Conservation (phyloP, 2,329 filamentous ascomycete species). For the Endothia cerciana region DNA sequence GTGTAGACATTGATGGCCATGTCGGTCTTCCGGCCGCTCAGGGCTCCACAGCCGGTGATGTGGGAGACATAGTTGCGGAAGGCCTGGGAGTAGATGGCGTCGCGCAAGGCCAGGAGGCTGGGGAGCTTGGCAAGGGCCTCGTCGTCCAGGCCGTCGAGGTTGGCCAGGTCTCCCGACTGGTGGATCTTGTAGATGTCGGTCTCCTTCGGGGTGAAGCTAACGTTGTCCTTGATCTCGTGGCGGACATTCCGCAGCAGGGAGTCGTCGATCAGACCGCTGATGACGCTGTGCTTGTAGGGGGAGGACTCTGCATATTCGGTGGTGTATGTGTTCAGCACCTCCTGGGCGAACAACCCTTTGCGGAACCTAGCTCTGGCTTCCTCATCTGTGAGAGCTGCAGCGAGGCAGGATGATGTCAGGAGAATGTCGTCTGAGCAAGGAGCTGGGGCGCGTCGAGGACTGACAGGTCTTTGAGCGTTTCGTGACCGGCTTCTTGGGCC, state of each 20-base stretch:
- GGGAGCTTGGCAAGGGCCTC: conserved; percentile 83
- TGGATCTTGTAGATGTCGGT: conserved; percentile 99
- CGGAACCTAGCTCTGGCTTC: conserved; percentile 65
- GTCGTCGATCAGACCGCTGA: conserved; percentile 79
- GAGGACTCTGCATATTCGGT: conserved; percentile 64
- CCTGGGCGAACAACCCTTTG: conserved; percentile 65
- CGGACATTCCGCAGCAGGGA: conserved; percentile 83
- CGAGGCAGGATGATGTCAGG: conserved; percentile 7
- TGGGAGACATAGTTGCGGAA: conserved; percentile 89
- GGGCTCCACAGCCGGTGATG: conserved; percentile 82
- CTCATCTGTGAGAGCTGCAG: conserved; percentile 49
- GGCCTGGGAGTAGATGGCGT: conserved; percentile 86
- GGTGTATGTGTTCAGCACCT: conserved; percentile 62
- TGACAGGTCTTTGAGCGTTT: conserved; percentile 59
- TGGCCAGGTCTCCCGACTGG: conserved; percentile 96
- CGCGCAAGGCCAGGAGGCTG: conserved; percentile 86
- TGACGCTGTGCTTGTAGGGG: conserved; percentile 92
- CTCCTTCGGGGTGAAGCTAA: conserved; percentile 96
- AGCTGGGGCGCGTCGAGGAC: conserved; percentile 29
- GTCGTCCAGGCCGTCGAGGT: conserved; percentile 91
- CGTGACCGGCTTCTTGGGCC: conserved; percentile 49
- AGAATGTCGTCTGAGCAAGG: conserved; percentile 11
- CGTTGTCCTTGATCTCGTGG: conserved; percentile 83
- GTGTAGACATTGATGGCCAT: conserved; percentile 99
- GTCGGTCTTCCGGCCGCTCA: conserved; percentile 94